A percentile compares a stretch with the other conserved stretches of the same genome.
Conservation (phyloP, 371 early-diverging fungal species). For the Mucor indicus region DNA sequence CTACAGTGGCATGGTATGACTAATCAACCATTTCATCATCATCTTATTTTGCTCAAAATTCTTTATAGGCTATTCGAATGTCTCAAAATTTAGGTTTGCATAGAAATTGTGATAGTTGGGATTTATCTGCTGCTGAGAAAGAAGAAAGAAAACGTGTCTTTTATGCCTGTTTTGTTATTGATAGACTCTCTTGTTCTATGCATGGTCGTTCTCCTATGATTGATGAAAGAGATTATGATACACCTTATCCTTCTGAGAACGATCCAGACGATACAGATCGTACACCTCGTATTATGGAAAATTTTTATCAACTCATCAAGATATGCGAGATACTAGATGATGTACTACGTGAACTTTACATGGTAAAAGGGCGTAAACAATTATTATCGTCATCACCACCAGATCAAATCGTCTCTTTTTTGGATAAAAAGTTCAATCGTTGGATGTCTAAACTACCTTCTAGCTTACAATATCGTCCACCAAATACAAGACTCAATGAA, state of each 20-base stretch:
- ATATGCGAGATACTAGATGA: conserved; percentile 41
- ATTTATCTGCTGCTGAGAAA: conserved; percentile 47
- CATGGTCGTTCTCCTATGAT: conserved; percentile 45
- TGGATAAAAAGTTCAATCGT: conserved; percentile 45
- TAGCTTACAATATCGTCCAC: conserved; percentile 39
- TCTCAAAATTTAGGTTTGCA: conserved; percentile 68
- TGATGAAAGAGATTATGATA: conserved; percentile 47
- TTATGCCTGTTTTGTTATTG: conserved; percentile 58
- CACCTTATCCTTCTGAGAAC: conserved; percentile 37
- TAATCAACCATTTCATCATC: no score
- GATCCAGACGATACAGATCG: conserved; percentile 28
- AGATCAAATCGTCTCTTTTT: conserved; percentile 30
- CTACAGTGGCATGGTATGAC: conserved; percentile 48
- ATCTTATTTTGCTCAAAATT: no score
- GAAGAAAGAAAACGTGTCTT: conserved; percentile 62
- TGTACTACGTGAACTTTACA: conserved; percentile 41
- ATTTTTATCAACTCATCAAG: conserved; percentile 37
- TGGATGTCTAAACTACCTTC: conserved; percentile 51
- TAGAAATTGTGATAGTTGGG: conserved; percentile 50
- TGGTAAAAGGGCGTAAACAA: conserved; percentile 38
- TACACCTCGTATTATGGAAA: conserved; percentile 34
- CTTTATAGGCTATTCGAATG: conserved; percentile 52
- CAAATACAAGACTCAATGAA: conserved; percentile 28
- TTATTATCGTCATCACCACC: conserved; percentile 30
- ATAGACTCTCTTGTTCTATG: conserved; percentile 49